Evolutionary conservation across 352 stramenopile species (phyloP).

Genomic region (Lagenidium sp.): DNA sequence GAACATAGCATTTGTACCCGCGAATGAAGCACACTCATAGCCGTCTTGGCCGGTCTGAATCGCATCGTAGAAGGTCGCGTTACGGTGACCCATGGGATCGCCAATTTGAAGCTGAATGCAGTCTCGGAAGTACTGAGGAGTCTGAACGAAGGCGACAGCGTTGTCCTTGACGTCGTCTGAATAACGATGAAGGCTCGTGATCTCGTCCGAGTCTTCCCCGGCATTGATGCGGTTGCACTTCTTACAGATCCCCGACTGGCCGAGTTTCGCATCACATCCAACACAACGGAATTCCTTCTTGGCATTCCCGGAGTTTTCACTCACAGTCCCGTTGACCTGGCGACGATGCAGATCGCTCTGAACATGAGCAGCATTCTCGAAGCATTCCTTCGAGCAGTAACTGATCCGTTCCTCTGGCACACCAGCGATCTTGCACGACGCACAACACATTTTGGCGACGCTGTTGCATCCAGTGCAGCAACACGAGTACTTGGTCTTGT

Average conservation of each 20-base stretch:
- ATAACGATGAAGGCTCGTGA: slow-evolving; percentile 17
- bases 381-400: slow-evolving; percentile 39
- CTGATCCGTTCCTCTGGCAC: slow-evolving; percentile 35
- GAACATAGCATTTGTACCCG: slow-evolving; percentile 47
- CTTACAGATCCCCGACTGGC: slow-evolving; percentile 19
- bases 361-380: slow-evolving; percentile 38
- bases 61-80: slow-evolving; percentile 36
- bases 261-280: slow-evolving; percentile 18
- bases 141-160: slow-evolving; percentile 35
- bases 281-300: slow-evolving; percentile 30
- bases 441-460: slow-evolving; percentile 32
- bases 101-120: slow-evolving; percentile 32
- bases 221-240: slow-evolving; percentile 21
- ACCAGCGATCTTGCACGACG: slow-evolving; percentile 31
- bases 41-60: slow-evolving; percentile 37
- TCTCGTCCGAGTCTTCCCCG: slow-evolving; percentile 11
- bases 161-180: slow-evolving; percentile 32
- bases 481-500: slow-evolving; percentile 51
- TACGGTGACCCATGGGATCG: slow-evolving; percentile 32
- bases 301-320: slow-evolving; percentile 9
- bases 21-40: slow-evolving; percentile 33
- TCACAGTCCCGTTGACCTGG: slow-evolving; percentile 32
- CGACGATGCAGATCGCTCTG: slow-evolving; percentile 26
- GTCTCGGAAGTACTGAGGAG: slow-evolving; percentile 35
- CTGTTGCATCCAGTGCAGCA: slow-evolving; percentile 32